Percentiles rank a stretch among this genome's conserved stretches.
These are phyloP conservation scores for Macadamia tetraphylla DNA, from an alignment of 164 flowering plant genomes.

Conservation along the genomic window DNA sequence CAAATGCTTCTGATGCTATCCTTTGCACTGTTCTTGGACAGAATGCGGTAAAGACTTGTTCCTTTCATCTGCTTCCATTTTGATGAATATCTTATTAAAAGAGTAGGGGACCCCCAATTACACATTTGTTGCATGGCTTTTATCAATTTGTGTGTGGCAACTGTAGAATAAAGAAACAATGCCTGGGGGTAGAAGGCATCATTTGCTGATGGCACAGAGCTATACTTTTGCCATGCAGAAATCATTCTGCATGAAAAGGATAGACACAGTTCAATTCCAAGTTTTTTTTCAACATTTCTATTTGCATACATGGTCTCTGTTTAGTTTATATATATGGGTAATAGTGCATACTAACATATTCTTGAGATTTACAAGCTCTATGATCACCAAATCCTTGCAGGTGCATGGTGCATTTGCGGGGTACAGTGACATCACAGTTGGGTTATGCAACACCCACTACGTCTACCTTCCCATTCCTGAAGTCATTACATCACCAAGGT, in stretches of 20 bases:
- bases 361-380: not conserved
- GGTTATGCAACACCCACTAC: constrained; percentile 45
- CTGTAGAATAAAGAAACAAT: too few species aligned
- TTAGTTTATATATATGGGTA: not conserved
- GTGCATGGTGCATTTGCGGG: constrained; percentile 59
- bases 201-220: too few species aligned
- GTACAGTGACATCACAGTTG: constrained; percentile 43
- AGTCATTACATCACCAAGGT: constrained; percentile 38
- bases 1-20: constrained; percentile 56
- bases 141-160: too few species aligned
- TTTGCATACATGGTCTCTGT: not conserved
- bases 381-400: constrained; percentile 16
- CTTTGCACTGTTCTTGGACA: constrained; percentile 54
- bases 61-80: not conserved
- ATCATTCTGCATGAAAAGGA: too few species aligned
- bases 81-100: too few species aligned
- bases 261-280: too few species aligned
- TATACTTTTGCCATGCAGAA: too few species aligned
- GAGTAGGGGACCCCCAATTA: not conserved
- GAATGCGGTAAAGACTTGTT: constrained; percentile 34
- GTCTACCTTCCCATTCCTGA: constrained; percentile 46
- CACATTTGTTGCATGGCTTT: too few species aligned
- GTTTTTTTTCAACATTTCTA: too few species aligned
- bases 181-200: too few species aligned
- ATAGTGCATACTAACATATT: not conserved